Evolutionary conservation across 768 basidiomycete species (phyloP), one percentile per base, ranked within the genome.

Genomic region (Cystofilobasidium capitatum): DNA sequence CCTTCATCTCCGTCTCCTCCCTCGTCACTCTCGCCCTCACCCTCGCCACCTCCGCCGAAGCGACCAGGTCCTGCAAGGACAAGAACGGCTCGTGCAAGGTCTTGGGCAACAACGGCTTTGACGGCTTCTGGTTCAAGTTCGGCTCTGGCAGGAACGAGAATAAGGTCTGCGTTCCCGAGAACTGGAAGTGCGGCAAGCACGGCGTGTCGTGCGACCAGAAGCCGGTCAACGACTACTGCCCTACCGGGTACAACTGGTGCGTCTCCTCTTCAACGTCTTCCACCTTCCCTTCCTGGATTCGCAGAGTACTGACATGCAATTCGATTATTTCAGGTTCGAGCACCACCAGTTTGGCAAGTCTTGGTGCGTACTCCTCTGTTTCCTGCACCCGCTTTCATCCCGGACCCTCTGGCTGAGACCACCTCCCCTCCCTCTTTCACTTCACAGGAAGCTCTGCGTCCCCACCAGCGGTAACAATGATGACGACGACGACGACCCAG

Each of bases 401-500:
- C 9, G 17, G 49, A 5, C 3, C 5, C 49, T 51, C 12, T 12
- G 24, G 6, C 31, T 3, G 9, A 29, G 12, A 13, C 26, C 20
- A 49, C 9, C 12, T 8, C 22, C 49, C 49, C 31, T 26, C 31
- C n/a, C 47, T 3, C 47, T 2, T 24, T 26, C n/a, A 9, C 51
- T 33, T 10, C 20, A 33, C 51, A 55, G 51, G 51, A 55, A 55
- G 51, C 29, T 29, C 31, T 55, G 51, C 31, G 51, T 55, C 5
- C 51, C 51, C 2, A 55, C 51, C 29, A 55, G 51, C 51, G 51
- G 51, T 16, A 31, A 55, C 51, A 55, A 55, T 31, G 26, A 55
- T 17, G 51, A 55, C 51, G 51, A 55, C 29, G 51, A 55, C 31
- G 51, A 55, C 31, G 51, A 55, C 31, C 51, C 51, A 17, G 29